These are phyloP conservation scores for Didymella pomorum DNA, from an alignment of 2,329 filamentous ascomycete species.

Conservation along the genomic window DNA sequence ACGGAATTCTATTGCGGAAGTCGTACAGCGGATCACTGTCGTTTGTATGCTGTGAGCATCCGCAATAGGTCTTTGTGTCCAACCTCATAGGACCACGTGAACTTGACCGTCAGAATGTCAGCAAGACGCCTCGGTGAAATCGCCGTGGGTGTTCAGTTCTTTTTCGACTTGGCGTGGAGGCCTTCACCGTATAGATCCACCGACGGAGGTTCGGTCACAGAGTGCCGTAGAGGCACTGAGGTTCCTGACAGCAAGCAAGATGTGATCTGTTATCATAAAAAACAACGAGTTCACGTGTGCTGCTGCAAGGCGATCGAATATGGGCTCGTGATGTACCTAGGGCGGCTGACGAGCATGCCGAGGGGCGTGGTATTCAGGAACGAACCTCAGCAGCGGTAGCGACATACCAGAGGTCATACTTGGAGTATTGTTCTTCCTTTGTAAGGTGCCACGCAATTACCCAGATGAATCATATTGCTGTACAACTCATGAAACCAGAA, in stretches of 20 bases:
- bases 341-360: conserved; percentile 13
- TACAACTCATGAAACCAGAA: conserved; percentile 53
- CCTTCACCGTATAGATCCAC: background rate
- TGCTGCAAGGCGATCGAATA: conserved; percentile 2
- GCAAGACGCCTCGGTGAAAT: background rate
- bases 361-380: conserved; percentile 21
- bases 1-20: conserved; percentile 12
- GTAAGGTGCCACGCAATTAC: conserved; percentile 32
- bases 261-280: background rate
- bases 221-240: background rate
- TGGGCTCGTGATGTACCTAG: conserved; percentile 11
- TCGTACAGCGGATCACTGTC: conserved; percentile 6
- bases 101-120: conserved; percentile 5
- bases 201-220: background rate
- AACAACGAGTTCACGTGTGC: conserved; percentile 5
- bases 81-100: background rate
- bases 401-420: conserved; percentile 16
- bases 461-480: conserved; percentile 36
- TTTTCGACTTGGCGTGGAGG: background rate
- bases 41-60: conserved; percentile 11
- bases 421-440: conserved; percentile 20
- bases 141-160: background rate
- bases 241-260: background rate
- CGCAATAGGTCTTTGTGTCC: conserved; percentile 2
- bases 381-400: conserved; percentile 22